Evolutionary conservation across 805 yeast genomes (phyloP).

Genomic region (Saturnispora hagleri): DNA sequence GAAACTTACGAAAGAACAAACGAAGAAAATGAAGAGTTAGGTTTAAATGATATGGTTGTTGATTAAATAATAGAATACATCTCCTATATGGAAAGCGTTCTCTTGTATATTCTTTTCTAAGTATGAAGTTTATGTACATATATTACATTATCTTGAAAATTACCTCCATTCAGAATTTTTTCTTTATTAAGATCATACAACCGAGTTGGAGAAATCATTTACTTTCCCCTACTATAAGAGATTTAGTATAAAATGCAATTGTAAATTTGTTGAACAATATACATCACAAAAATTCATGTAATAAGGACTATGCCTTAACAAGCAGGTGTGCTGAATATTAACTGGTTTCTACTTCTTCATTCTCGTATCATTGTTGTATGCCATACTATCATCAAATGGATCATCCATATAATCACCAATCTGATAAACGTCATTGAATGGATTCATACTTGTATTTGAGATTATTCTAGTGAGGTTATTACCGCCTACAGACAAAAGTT

Average conservation of each 20-base stretch:
- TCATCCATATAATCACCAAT: neutral
- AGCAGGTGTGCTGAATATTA: neutral
- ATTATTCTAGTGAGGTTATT: conserved; percentile 17
- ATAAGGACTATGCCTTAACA: no score
- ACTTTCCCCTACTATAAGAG: no score
- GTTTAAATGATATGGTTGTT: conserved; percentile 47
- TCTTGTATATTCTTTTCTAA: neutral
- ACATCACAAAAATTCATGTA: no score
- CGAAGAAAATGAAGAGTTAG: conserved; percentile 87
- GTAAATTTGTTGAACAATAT: no score
- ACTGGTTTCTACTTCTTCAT: neutral
- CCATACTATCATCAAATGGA: neutral
- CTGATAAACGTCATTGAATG: conserved; percentile 19
- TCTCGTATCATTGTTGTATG: neutral
- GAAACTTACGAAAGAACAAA: conserved; percentile 86
- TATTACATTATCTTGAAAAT: neutral
- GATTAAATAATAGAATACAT: neutral
- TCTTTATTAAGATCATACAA: no score
- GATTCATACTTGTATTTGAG: conserved; percentile 22
- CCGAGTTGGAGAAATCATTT: no score
- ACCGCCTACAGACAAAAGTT: conserved; percentile 1
- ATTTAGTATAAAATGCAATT: no score
- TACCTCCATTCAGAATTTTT: neutral
- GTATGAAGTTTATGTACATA: neutral
- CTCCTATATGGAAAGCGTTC: neutral